A percentile compares a stretch with the other conserved stretches of the same genome.
Conservation (phyloP, 1,284 basidiomycete species). For the Ceratobasidium theobromae region DNA sequence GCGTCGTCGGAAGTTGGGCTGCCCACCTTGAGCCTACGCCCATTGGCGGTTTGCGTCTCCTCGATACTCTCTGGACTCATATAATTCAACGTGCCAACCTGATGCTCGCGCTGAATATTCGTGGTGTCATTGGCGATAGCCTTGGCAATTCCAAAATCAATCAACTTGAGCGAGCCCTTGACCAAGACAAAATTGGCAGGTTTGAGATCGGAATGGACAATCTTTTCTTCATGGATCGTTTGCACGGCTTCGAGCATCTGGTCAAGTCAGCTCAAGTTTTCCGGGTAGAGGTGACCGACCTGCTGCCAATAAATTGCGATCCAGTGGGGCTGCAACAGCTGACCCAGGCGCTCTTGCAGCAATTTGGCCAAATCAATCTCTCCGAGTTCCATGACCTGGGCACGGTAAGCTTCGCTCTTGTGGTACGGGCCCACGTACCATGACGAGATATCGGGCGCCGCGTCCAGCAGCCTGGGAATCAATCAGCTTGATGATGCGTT, state of each 20-base stretch:
- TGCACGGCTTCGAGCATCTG: conserved; percentile 96
- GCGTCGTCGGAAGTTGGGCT: neutral
- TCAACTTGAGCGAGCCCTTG: conserved; percentile 88
- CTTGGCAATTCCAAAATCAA: conserved; percentile 96
- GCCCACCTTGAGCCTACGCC: conserved; percentile 42
- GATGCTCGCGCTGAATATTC: conserved; percentile 92
- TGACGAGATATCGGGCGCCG: conserved; percentile 65
- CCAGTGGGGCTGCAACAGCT: conserved; percentile 87
- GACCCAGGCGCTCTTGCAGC: conserved; percentile 76
- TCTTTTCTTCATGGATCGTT: conserved; percentile 93
- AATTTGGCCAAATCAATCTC: conserved; percentile 85
- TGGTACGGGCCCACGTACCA: conserved; percentile 48
- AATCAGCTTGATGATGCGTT: conserved; percentile 83
- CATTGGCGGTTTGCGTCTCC: conserved; percentile 41
- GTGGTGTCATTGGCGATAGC: conserved; percentile 97
- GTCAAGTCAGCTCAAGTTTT: too few species aligned
- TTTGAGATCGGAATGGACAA: conserved; percentile 95
- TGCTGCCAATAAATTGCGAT: conserved; percentile 95
- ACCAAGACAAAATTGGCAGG: conserved; percentile 96
- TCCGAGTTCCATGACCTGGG: conserved; percentile 86
- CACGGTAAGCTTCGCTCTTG: conserved; percentile 2
- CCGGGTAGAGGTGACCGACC: conserved; percentile 50
- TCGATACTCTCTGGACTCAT: conserved; percentile 11
- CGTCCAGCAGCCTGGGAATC: conserved; percentile 62
- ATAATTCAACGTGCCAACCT: conserved; percentile 51